Base-by-base conservation (phyloP, 345 rosid genomes). In the Brassica juncea region DNA sequence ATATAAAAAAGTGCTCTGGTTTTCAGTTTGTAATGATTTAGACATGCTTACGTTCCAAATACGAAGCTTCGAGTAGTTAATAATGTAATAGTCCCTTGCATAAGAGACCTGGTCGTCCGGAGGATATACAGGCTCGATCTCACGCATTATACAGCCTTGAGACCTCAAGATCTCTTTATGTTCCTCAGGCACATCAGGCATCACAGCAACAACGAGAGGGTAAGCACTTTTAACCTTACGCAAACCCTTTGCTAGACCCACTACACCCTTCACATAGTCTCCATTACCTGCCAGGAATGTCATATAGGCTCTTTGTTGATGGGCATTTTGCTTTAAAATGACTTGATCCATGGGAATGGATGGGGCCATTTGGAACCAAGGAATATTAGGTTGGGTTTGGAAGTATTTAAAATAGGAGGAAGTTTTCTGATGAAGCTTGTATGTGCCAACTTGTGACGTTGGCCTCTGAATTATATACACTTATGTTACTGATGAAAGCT, bases 1-100 rank as follows among this genome's bases (percentile, higher is more conserved):
- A 49, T 49, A 49, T 49, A 49, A 2, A 49, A 49, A 49, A 49
- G 55, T 49, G 55, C 55, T 49, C 7, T 1, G 62, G 55, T 78
- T 86, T 84, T 6, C 86, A 75, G 82, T 23, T 59, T 34, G 44
- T 25, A 19, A 77, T 35, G 15, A 16, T 10, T 63, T 21, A 82
- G 4, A 44, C 0, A 19, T 52, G 72, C 88, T 80, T 85, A 91
- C 97, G 66, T 88, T 90, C 98, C 94, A 91, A 31, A 93, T 91
- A 44, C 94, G 94, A 12, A 93, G 92, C 78, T 93, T 91, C 57
- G 96, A 90, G 89, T 92, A 92, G 84, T 91, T 92, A 80, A 92
- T 86, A 37, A 89, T 92, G 60, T 85, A 92, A 75, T 92, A 87
- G 0, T 94, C 88, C 96, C 88, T 88, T 65, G 94, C 94, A 8